Conservation (phyloP, 768 basidiomycete genomes). For the Pulveroboletus sp. region DNA sequence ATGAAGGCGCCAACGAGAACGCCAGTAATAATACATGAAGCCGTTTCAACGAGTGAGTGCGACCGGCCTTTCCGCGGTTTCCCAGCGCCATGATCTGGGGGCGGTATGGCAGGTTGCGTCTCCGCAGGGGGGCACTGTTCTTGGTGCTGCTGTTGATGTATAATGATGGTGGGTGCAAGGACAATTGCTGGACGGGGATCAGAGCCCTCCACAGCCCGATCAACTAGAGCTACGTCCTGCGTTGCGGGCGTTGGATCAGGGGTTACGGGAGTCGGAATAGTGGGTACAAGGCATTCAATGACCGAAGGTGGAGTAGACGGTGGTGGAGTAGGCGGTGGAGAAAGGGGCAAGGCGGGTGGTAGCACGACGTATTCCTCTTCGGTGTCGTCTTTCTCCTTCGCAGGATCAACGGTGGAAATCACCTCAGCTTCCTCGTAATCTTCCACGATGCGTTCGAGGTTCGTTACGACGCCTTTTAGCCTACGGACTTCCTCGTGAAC, state of each 20-base stretch:
- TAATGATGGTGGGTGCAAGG: constrained; percentile 26
- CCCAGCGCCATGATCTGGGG: constrained; percentile 1
- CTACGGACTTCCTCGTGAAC: constrained; percentile 45
- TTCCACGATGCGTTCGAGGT: constrained; percentile 45
- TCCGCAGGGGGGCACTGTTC: constrained; percentile 14
- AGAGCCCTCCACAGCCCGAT: neutral
- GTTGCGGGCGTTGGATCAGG: constrained; percentile 2
- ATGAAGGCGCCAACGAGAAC: constrained; percentile 59
- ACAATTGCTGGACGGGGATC: constrained; percentile 14
- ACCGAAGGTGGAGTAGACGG: constrained; percentile 18
- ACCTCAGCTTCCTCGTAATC: constrained; percentile 36
- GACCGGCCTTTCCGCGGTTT: constrained; percentile 19
- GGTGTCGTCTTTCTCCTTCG: constrained; percentile 15
- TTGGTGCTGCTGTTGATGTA: constrained; percentile 22
- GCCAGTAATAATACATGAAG: constrained; percentile 53
- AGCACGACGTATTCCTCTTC: constrained; percentile 10
- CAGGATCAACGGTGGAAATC: constrained; percentile 19
- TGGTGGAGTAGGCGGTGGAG: constrained; percentile 23
- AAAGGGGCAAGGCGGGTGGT: constrained; percentile 19
- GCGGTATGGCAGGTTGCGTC: constrained; percentile 9
- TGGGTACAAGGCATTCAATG: constrained; percentile 11
- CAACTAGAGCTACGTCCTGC: constrained; percentile 4
- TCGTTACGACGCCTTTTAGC: constrained; percentile 49
- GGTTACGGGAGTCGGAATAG: neutral
- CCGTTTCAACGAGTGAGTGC: constrained; percentile 32